Conservation (phyloP, 805 yeast species). For the Cyberlindnera euphorbiae region DNA sequence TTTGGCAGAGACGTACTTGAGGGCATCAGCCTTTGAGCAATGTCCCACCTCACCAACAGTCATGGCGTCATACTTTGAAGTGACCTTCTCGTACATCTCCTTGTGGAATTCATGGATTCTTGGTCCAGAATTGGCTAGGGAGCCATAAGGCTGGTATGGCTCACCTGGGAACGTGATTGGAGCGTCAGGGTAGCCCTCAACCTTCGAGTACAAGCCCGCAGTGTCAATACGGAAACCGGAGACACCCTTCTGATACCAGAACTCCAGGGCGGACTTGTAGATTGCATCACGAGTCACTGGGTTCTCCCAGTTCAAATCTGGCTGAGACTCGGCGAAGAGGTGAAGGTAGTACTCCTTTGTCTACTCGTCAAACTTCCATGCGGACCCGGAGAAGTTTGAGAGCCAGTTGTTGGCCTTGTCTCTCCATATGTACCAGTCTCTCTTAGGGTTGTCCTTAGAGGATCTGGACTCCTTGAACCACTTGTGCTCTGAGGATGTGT, state of each 20-base stretch:
- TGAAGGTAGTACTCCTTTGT: slow-evolving; percentile 53
- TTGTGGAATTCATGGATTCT: slow-evolving; percentile 54
- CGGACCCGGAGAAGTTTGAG: slow-evolving; percentile 47
- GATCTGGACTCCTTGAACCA: slow-evolving; percentile 56
- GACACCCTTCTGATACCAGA: slow-evolving; percentile 52
- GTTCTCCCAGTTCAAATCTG: slow-evolving; percentile 61
- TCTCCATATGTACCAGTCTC: slow-evolving; percentile 61
- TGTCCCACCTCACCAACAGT: slow-evolving; percentile 55
- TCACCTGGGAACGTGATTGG: slow-evolving; percentile 39
- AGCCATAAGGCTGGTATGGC: slow-evolving; percentile 36
- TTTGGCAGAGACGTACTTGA: slow-evolving; percentile 37
- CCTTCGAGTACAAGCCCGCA: slow-evolving; percentile 49
- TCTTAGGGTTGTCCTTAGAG: slow-evolving; percentile 46
- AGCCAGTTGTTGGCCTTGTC: slow-evolving; percentile 55
- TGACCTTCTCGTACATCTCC: slow-evolving; percentile 41
- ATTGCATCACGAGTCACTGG: slow-evolving; percentile 28
- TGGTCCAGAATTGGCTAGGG: slow-evolving; percentile 41
- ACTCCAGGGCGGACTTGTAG: slow-evolving; percentile 43
- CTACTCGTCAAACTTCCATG: slow-evolving; percentile 51
- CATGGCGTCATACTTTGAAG: slow-evolving; percentile 45
- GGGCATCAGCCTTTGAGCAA: slow-evolving; percentile 36
- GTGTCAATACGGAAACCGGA: slow-evolving; percentile 59
- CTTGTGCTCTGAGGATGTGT: slow-evolving; percentile 48
- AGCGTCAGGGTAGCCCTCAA: slow-evolving; percentile 41
- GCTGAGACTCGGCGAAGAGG: slow-evolving; percentile 50